A percentile compares a stretch with the other conserved stretches of the same genome.
phyloP scores from a whole-genome alignment of 116 monocot genomes.

The Cymodocea nodosa region DNA sequence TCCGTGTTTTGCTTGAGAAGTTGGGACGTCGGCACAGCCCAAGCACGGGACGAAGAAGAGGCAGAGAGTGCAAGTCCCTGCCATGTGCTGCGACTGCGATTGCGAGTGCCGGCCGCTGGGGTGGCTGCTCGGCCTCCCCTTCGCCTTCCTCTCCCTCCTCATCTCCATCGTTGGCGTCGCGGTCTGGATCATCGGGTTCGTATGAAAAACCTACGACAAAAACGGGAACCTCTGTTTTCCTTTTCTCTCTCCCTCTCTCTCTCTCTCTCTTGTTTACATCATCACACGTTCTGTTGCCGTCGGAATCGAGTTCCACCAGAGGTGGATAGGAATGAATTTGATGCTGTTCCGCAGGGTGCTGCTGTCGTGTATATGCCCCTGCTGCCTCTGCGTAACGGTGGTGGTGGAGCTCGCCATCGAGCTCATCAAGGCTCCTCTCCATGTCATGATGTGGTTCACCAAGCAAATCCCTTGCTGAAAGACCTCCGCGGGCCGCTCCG shows the following conservation, averaged over 20 bases:
- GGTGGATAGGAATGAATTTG: too few species aligned
- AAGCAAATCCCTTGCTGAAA: slow-evolving; percentile 72
- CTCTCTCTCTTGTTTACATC: too few species aligned
- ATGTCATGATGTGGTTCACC: slow-evolving; percentile 96
- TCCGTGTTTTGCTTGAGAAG: too few species aligned
- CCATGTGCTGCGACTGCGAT: slow-evolving; percentile 60
- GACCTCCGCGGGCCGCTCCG: too few species aligned
- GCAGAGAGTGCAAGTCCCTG: neutral
- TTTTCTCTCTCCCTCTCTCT: neutral
- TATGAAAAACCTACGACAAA: neutral
- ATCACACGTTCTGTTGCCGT: too few species aligned
- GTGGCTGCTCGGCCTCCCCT: slow-evolving; percentile 92
- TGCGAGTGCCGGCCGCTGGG: slow-evolving; percentile 87
- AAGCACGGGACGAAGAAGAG: neutral
- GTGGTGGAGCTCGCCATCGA: slow-evolving; percentile 86
- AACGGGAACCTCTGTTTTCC: neutral
- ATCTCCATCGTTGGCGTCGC: slow-evolving; percentile 69
- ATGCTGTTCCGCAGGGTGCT: slow-evolving; percentile 31
- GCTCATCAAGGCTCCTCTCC: slow-evolving; percentile 90
- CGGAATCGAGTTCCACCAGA: too few species aligned
- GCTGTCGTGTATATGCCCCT: slow-evolving; percentile 92
- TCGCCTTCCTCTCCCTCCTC: slow-evolving; percentile 76
- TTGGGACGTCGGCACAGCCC: too few species aligned
- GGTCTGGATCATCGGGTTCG: slow-evolving; percentile 89
- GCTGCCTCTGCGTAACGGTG: slow-evolving; percentile 94